Conservation (phyloP, 2,329 filamentous ascomycete species). For the Alternaria dauci region DNA sequence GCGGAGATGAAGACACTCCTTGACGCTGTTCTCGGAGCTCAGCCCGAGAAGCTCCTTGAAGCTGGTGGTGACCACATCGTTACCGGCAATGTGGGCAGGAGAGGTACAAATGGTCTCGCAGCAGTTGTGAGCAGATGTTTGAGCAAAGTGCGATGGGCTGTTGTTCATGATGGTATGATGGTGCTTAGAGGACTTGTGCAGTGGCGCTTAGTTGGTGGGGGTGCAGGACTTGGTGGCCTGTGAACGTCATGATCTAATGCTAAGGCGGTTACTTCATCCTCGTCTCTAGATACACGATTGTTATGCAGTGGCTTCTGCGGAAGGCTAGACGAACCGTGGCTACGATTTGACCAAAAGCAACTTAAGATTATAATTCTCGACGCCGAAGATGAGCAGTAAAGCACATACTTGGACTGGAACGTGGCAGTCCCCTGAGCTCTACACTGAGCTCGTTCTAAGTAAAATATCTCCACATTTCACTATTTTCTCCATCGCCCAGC, state of each 20-base stretch:
- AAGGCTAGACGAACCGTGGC: neutral
- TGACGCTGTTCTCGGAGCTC: constrained; percentile 51
- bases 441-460: constrained; percentile 14
- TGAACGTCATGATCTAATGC: neutral
- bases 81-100: constrained; percentile 56
- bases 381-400: neutral
- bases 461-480: constrained; percentile 51
- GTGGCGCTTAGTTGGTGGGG: constrained; percentile 48
- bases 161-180: constrained; percentile 68
- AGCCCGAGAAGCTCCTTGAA: constrained; percentile 49
- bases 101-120: constrained; percentile 62
- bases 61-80: constrained; percentile 28
- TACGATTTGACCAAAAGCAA: neutral
- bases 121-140: constrained; percentile 65
- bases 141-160: constrained; percentile 67
- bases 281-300: neutral
- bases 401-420: neutral
- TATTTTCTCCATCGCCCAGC: constrained; percentile 52
- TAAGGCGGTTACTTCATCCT: neutral
- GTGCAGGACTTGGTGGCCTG: constrained; percentile 19
- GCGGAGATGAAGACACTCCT: constrained; percentile 60
- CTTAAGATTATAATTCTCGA: neutral
- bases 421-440: neutral
- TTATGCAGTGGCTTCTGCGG: neutral
- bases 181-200: constrained; percentile 58